Evolutionary conservation across 805 yeast genomes (phyloP), one percentile per base, ranked within the genome.

Genomic region (Kodamaea lidongshanica): DNA sequence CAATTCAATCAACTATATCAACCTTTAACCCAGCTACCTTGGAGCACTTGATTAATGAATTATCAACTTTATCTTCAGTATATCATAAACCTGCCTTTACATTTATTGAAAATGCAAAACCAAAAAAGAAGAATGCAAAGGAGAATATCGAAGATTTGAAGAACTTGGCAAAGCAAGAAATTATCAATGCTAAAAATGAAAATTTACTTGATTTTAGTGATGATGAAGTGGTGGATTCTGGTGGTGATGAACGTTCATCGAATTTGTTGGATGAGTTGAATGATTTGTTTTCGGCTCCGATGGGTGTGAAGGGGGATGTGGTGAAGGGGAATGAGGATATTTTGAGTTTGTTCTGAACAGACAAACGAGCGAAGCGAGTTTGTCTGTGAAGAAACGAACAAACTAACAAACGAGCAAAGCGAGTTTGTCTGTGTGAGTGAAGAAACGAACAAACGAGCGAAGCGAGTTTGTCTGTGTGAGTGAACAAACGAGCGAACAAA

Each of bases 171-270:
- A 77, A 74, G 41, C 77, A 75, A 35, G 96, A 86, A 46, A 74
- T 79, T 34, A 73, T 76, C 27, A 72, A 71, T 27, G 72, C 70
- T 16, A 77, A 78, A 44, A 78, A 80, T 26, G 96, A 86, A 44
- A 85, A 84, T 44, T 65, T 92, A 42, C 71, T 89, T 30, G 95
- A 89, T 52, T 77, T 89, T 41, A 96, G 81, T 46, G 85, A 77
- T 37, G 85, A 76, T 27, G 72, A 61, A 12, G 54, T 23, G 7
- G 36, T 24, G 14, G 28, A 27, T 12, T 21, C 41, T 10, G 42
- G 39, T 6, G 48, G 38, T 3, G 51, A 47, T 12, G 29, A n/a
- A n/a, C n/a, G n/a, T n/a, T n/a, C n/a, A n/a, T 32, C 42, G 7
- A 70, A 68, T 34, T 68, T 79, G 11, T 58, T 86, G 39, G 82